Evolutionary conservation across 2,329 filamentous ascomycete species (phyloP).

Genomic region (Cytospora leucostoma): DNA sequence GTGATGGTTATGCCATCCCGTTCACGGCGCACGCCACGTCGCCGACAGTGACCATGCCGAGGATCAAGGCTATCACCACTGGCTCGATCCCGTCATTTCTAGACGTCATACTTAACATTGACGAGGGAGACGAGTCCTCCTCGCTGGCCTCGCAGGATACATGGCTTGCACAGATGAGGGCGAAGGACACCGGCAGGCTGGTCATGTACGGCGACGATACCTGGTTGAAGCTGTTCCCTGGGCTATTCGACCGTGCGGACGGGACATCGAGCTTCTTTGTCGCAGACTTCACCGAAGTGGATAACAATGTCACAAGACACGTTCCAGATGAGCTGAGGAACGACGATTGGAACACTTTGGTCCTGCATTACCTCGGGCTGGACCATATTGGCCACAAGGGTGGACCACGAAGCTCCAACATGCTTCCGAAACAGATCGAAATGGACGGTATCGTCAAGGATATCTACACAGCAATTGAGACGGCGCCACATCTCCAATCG

Average conservation of each 20-base stretch:
- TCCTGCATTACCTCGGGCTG: conserved; percentile 92
- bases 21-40: conserved; percentile 97
- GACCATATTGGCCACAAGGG: conserved; percentile 98
- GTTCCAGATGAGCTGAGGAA: conserved; percentile 73
- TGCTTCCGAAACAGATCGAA: conserved; percentile 89
- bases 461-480: conserved; percentile 76
- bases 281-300: conserved; percentile 96
- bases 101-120: conserved; percentile 94
- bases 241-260: conserved; percentile 81
- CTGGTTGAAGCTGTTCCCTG: conserved; percentile 95
- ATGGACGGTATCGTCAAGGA: conserved; percentile 83
- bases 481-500: conserved; percentile 68
- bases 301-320: conserved; percentile 95
- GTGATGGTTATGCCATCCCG: conserved; percentile 78
- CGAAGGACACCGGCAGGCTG: conserved; percentile 69
- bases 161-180: conserved; percentile 91
- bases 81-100: conserved; percentile 98
- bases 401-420: conserved; percentile 83
- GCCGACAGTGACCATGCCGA: conserved; percentile 97
- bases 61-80: conserved; percentile 95
- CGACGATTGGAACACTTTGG: conserved; percentile 87
- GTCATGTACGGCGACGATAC: conserved; percentile 98
- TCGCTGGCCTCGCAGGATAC: conserved; percentile 88
- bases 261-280: conserved; percentile 98
- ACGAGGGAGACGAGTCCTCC: conserved; percentile 89